Base-by-base conservation (phyloP, 1,284 basidiomycete genomes). In the Ganoderma lingzhi region DNA sequence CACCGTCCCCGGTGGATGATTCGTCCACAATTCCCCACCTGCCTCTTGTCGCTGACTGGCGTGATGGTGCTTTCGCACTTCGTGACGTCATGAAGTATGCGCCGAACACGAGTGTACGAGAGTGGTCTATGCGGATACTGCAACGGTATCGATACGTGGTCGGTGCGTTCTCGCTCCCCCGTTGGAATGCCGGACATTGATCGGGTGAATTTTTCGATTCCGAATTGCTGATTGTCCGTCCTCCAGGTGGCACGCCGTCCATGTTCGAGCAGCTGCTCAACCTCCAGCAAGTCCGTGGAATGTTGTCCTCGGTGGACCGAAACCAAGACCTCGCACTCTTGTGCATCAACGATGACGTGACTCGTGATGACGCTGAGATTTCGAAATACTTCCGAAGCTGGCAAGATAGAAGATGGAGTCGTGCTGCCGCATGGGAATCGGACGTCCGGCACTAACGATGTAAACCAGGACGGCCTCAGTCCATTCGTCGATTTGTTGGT, bases 141-240 rank as follows among this genome's bases (percentile, higher is more conserved):
- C 82, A 84, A 62, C 76, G 85, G 14, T 86, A 86, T 72, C 80
- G 83, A 28, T 86, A 80, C 72, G 78, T 80, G 6, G 73, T 81
- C 64, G 80, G 80, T 78, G 44, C 35, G 76, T 76, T 9, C 14
- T 59, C 9, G 32, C n/a, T 39, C 37, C 15, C 30, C 17, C 10
- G 35, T 41, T 8, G 15, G 15, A 41, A 19, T 19, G 39, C 28
- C 42, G 56, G 6, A 30, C 35, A 23, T 14, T 17, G 17, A 23
- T 14, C 14, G 14, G n/a, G 56, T 19, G 23, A 45, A 39, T 32
- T 14, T 0, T n/a, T 62, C 44, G 23, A 39, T 9, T 42, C 9
- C 35, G 44, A 58, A 5, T 32, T 48, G 37, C 61, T 23, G 6
- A 51, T 28, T n/a, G 32, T 3, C 37, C 55, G 44, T 48, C 30